Base-by-base conservation (phyloP, 2,329 filamentous ascomycete species). In the Cladosporium phlei region DNA sequence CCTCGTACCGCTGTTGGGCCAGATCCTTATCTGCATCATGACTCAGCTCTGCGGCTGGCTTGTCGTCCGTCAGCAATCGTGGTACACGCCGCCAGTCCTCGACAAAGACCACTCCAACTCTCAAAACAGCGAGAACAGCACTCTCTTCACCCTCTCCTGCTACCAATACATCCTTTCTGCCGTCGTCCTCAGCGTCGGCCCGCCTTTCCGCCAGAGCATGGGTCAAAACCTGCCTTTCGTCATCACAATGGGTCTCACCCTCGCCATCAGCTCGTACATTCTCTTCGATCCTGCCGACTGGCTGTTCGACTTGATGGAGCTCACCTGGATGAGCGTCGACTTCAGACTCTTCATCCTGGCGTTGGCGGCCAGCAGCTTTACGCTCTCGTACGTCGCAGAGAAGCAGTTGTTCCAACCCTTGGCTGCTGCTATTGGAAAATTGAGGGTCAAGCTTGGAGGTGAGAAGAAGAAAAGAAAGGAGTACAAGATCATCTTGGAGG, bases 91-190 rank as follows among this genome's bases (percentile, higher is more conserved):
- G 12, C 93, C 93, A 0, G 75, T 82, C 47, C 64, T 95, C 20
- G 79, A 89, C 60, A 79, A 78, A 20, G 78, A 95, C 22, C 85
- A 93, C 60, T 85, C 86, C 19, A 95, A 93, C 62, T 85, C 90
- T 44, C 77, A 85, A 59, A 97, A 97, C 66, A 95, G 88, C 8
- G 86, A 97, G 59, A 97, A 98, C 60, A 95, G 91, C 0, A 82
- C 86, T 0, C 72, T 98, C 1, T 98, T 98, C 71, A 70, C 97
- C 22, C 74, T 90, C 4, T 94, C 86, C 2, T 96, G 89, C 65
- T 97, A 90, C 60, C 90, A 97, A 64, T 98, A 98, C 66, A 94
- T 95, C 28, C 75, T 96, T 17, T 86, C 88, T 0, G 93, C 88
- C 3, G 77, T 97, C 29, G 85, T 97, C 1, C 75, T 98, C 22